Conservation (phyloP, 768 basidiomycete genomes). For the Mycena maculata region DNA sequence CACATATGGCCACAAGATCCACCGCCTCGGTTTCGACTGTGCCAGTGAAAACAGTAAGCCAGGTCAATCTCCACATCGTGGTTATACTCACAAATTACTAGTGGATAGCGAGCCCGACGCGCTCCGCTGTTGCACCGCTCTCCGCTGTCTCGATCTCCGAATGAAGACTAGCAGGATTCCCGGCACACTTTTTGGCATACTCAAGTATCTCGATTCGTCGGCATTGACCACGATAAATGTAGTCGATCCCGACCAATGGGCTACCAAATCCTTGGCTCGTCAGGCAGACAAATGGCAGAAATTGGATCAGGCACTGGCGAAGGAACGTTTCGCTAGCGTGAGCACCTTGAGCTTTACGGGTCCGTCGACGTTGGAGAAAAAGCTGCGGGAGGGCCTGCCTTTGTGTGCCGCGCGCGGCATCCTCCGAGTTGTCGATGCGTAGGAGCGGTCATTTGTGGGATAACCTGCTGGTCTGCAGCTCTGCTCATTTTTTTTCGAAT, state of each 20-base stretch:
- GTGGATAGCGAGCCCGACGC: slow-evolving; percentile 6
- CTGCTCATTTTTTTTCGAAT: too few relatives aligned
- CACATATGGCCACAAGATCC: neutral
- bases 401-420: slow-evolving; percentile 19
- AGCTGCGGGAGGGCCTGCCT: neutral
- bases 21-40: neutral
- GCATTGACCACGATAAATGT: neutral
- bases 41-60: slow-evolving; percentile 8
- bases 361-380: neutral
- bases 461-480: too few relatives aligned
- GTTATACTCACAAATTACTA: neutral
- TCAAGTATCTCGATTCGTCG: neutral
- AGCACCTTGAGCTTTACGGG: neutral
- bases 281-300: neutral
- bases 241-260: neutral
- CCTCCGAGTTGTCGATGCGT: neutral
- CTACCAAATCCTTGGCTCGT: neutral
- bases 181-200: neutral
- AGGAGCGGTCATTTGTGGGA: too few relatives aligned
- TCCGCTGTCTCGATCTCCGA: slow-evolving; percentile 4
- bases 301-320: neutral
- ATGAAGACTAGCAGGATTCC: neutral
- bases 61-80: too few relatives aligned
- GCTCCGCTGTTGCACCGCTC: neutral
- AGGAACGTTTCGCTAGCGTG: neutral